A percentile compares a stretch with the other conserved stretches of the same genome.
Conservation (phyloP, 1,284 basidiomycete species). For the Fereydounia khargensis region DNA sequence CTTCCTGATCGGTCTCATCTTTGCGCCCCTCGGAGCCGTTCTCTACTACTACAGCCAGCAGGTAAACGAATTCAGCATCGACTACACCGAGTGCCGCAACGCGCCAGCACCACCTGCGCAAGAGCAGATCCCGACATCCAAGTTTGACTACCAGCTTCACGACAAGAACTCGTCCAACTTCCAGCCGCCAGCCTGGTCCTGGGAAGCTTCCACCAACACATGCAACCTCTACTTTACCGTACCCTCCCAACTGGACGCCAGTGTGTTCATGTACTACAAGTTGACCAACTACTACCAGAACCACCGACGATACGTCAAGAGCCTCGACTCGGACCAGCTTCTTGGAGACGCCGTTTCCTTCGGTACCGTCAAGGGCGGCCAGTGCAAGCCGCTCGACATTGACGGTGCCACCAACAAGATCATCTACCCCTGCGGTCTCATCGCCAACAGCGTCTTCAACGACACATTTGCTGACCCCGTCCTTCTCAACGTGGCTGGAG, state of each 20-base stretch:
- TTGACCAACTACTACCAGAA: constrained; percentile 77
- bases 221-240: constrained; percentile 60
- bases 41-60: constrained; percentile 61
- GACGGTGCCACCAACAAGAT: constrained; percentile 33
- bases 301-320: constrained; percentile 95
- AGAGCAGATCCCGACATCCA: constrained; percentile 65
- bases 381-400: constrained; percentile 82
- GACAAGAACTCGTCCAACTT: constrained; percentile 45
- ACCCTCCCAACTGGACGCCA: constrained; percentile 71
- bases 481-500: constrained; percentile 64
- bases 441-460: constrained; percentile 98
- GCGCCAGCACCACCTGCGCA: constrained; percentile 52
- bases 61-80: constrained; percentile 88
- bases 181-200: constrained; percentile 49
- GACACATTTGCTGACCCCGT: constrained; percentile 76
- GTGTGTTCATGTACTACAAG: constrained; percentile 94
- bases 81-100: constrained; percentile 79
- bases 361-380: constrained; percentile 62
- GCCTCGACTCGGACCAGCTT: constrained; percentile 79
- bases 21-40: constrained; percentile 92
- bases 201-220: constrained; percentile 7
- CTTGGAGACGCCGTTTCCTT: constrained; percentile 68
- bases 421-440: constrained; percentile 88
- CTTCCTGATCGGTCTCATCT: constrained; percentile 89
- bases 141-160: constrained; percentile 68